phyloP scores from a whole-genome alignment of 495 filamentous ascomycete genomes.

The Copromyces sp. region DNA sequence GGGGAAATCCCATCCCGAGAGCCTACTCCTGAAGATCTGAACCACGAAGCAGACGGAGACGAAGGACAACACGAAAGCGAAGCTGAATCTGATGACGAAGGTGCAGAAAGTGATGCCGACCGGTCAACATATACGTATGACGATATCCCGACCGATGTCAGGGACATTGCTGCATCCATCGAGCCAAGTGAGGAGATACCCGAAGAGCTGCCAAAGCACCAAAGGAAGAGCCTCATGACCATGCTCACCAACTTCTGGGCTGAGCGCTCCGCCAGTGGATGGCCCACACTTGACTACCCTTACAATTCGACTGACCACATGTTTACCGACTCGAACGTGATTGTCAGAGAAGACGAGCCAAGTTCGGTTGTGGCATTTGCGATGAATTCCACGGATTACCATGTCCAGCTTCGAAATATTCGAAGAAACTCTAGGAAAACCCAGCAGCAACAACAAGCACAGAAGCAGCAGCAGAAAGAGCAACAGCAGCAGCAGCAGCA shows the following conservation, averaged over 20 bases:
- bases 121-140: constrained; percentile 41
- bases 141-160: constrained; percentile 43
- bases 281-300: constrained; percentile 91
- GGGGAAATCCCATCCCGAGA: constrained; percentile 17
- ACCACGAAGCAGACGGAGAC: constrained; percentile 40
- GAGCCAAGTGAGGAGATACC: constrained; percentile 54
- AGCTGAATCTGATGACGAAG: constrained; percentile 55
- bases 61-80: constrained; percentile 42
- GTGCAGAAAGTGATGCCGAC: constrained; percentile 63
- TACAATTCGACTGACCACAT: constrained; percentile 82
- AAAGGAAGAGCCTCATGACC: constrained; percentile 84
- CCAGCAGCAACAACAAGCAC: not conserved
- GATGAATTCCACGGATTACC: constrained; percentile 75
- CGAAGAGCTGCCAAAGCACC: constrained; percentile 77
- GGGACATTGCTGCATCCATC: constrained; percentile 51
- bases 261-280: constrained; percentile 90
- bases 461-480: not conserved
- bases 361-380: constrained; percentile 93
- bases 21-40: constrained; percentile 27
- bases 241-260: constrained; percentile 98
- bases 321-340: constrained; percentile 95
- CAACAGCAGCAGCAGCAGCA: constrained; percentile 33
- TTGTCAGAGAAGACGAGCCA: constrained; percentile 94
- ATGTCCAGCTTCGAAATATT: constrained; percentile 62
- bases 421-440: constrained; percentile 24